Evolutionary conservation across 108 stramenopile species (phyloP), one percentile per base, ranked within the genome.

Genomic region (Cylindrotheca fusiformis): DNA sequence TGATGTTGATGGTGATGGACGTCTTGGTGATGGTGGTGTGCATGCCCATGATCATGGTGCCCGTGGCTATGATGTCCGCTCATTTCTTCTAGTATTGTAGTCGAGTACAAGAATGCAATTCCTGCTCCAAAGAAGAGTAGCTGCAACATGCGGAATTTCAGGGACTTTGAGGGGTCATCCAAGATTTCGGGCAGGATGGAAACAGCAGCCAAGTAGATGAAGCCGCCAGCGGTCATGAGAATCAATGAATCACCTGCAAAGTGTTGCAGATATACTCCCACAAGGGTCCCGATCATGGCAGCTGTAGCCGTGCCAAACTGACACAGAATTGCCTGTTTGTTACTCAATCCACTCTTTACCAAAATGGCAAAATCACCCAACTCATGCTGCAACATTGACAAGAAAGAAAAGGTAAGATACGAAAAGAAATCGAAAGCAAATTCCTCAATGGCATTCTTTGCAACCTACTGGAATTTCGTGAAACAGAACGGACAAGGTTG

Each of bases 271-370:
- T 60, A 59, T 20, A 90, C 57, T 3, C 93, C 93, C 32, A 94
- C 77, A 1, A 79, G 44, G 47, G 90, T 88, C 1, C 95, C 95
- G 4, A 88, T 5, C 58, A 93, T 82, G 18, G 95, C 95, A 2
- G 88, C 88, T 55, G 90, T 44, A 12, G 92, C 90, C 19, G 95
- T 96, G 6, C 82, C 57, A 66, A 96, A 92, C 52, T 96, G 95
- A 32, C 78, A 72, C 54, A 75, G 45, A 48, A 96, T 93, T 2
- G 95, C 95, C 57, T 91, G 74, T 31, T 61, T 69, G 50, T 87
- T 79, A 32, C 73, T 77, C 52, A 82, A 77, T 4, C 95, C 95
- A 46, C 71, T 78, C 56, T 77, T 81, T 1, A 93, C 75, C 59
- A 96, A 70, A 56, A 91, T 85, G 21, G 84, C 80, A 69, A 84